Evolutionary conservation across 106 monocot genomes (phyloP), one percentile per base, ranked within the genome.

Genomic region (Hemerocallis citrina): DNA sequence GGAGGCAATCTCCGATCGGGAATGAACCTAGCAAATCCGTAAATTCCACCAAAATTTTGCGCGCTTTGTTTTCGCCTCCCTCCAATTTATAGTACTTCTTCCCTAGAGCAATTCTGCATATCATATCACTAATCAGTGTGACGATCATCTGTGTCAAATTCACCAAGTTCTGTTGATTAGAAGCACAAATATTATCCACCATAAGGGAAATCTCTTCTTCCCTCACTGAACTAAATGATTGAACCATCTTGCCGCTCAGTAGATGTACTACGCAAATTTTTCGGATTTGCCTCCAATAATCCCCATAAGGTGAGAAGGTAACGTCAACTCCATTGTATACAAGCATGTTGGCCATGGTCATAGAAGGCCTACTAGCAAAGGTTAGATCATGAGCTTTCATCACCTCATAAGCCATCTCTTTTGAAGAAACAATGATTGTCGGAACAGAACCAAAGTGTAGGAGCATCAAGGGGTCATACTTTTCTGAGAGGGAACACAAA

Each of bases 401-500:
- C 20, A 81, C 34, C 33, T 68, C 72, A 13, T 54, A 23, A 0
- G 72, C 74, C 0, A 62, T 21, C 2, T 51, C 22, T 0, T 59
- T 23, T 16, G 82, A 69, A 5, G 82, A 77, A 36, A 66, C 69
- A 20, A 82, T 44, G 61, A 77, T 1, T 36, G 49, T 61, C 14
- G 73, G 69, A 1, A 48, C 3, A 10, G 1, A 24, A 16, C 82
- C 82, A 1, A 77, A 30, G 13, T 24, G 55, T 29, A 77, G 20
- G 39, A 42, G 73, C 65, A 82, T 61, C 20, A 82, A 16, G 0
- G 77, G 61, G 33, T 77, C 82, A 17, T 77, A 43, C 16, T 41
- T 32, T 7, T 20, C 4, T 6, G 77, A n/a, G 13, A 82, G 61
- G 2, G 27, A 16, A 0, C 21, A 8, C 0, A 82, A 62, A 11